Evolutionary conservation across 768 basidiomycete species (phyloP), one percentile per base, ranked within the genome.

Genomic region (Trametes elegans): DNA sequence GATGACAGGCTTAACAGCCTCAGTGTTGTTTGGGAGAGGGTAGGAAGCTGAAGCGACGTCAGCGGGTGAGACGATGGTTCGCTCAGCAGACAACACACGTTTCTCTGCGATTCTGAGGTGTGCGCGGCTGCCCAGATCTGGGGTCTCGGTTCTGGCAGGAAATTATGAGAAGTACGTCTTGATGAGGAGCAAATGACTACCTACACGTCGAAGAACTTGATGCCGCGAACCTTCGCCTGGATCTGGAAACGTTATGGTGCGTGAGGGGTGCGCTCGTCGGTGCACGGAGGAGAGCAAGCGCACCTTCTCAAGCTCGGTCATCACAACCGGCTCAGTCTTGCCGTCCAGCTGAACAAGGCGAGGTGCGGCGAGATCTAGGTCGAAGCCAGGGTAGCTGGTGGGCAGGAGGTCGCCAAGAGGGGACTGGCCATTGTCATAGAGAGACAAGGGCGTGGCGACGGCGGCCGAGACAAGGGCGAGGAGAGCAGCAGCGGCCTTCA

Each of bases 231-330:
- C 71, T 89, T 95, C 57, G 84, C 79, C 64, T 83, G 74, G 57
- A 95, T 87, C 91, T 93, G 61, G 48, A 40, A 19, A 53, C 42
- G 43, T 49, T 39, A 41, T 23, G 36, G 23, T 41, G 43, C 46
- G 49, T 39, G 46, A 52, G 29, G 38, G 11, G 38, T 40, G 29
- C 23, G 49, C 34, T 41, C 57, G 48, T 53, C 45, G 50, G 56
- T 7, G 43, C 21, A 58, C 51, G 51, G 51, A 53, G 51, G 7
- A n/a, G n/a, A 44, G 29, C 42, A 38, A 21, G 27, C 46, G 54
- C 31, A 88, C 89, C 85, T 96, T 97, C 62, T 94, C 87, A n/a
- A 88, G 72, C 71, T 97, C 94, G 13, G 92, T 82, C 74, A 93
- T 87, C 87, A 83, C 88, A 47, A 87, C 79, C 3, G 90, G 87